phyloP scores from a whole-genome alignment of 148 eudicot species.

The Bassia scoparia region DNA sequence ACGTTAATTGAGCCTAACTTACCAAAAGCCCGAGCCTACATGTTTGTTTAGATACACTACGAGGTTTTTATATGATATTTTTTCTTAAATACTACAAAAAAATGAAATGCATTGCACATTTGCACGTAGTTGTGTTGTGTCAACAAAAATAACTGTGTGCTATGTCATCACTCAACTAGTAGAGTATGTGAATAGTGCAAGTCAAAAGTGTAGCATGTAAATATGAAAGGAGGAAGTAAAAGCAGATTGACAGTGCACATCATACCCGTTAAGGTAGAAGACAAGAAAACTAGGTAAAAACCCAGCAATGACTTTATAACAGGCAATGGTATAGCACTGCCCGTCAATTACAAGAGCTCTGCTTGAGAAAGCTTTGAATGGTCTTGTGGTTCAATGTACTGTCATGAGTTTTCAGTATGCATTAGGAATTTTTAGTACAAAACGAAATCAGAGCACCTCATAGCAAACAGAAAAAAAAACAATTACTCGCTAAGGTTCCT shows the following conservation, averaged over 20 bases:
- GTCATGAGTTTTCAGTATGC: slow-evolving; percentile 8
- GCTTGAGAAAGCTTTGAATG: slow-evolving; percentile 60
- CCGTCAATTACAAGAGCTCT: slow-evolving; percentile 62
- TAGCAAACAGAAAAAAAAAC: neutral
- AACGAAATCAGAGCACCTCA: neutral
- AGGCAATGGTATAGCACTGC: slow-evolving; percentile 63
- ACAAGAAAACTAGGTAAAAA: slow-evolving; percentile 58
- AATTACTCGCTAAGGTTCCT: neutral
- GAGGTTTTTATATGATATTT: too few species aligned
- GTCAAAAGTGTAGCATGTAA: neutral
- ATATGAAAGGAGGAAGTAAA: neutral
- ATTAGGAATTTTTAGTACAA: neutral
- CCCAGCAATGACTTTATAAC: slow-evolving; percentile 58
- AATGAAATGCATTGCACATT: too few species aligned
- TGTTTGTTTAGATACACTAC: too few species aligned
- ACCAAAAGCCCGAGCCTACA: too few species aligned
- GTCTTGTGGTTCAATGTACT: slow-evolving; percentile 64
- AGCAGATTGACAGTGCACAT: neutral
- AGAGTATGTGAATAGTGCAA: neutral
- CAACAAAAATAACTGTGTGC: too few species aligned
- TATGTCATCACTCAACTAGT: too few species aligned
- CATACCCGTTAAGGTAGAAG: slow-evolving; percentile 66
- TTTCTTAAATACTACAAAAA: too few species aligned
- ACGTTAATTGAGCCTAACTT: too few species aligned
- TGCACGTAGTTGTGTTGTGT: too few species aligned